Base-by-base conservation (phyloP, 75 land plant genomes). In the Cupressus sempervirens region DNA sequence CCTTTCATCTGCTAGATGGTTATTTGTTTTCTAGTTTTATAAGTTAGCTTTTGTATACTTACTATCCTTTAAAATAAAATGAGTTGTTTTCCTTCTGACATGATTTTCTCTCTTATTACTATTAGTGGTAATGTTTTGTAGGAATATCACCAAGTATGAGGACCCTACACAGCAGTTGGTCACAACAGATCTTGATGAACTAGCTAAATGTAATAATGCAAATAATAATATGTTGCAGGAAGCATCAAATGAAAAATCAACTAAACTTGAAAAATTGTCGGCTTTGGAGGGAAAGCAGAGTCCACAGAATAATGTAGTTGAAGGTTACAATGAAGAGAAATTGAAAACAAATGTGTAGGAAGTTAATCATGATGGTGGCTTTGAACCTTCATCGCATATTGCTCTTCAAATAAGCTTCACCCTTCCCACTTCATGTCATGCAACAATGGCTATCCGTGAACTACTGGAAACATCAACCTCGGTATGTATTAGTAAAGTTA, bases 361-460 rank as follows among this genome's bases (percentile, higher is more conserved):
- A 83, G 84, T 8, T 3, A 85, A 74, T 53, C 2, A 67, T 53
- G 4, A 15, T 30, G 46, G 35, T 70, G 35, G 23, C 14, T 62
- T 88, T 87, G 85, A 83, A 43, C 52, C 84, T 75, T 53, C 85
- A 81, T n/a, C 76, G 0, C 91, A 89, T 41, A 87, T 83, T 80
- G 99, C 99, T 83, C 91, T 94, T 23, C 95, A 93, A 85, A 84
- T 97, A 80, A 83, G 84, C 38, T 94, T 97, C 80, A 96, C 95
- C 52, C 89, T 97, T 72, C 96, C 98, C 20, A 83, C 96, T 68
- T 97, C 99, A 56, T 89, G 94, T 81, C 96, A 97, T 89, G 99
- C 99, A 14, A 97, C 99, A 43, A 96, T 97, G 98, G 98, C 98
- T 46, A 92, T 97, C 14, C 89, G 99, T 81, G 98, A 97, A 91